These are phyloP conservation scores for Brassica napus DNA, from an alignment of 345 rosid species.

Conservation along the genomic window DNA sequence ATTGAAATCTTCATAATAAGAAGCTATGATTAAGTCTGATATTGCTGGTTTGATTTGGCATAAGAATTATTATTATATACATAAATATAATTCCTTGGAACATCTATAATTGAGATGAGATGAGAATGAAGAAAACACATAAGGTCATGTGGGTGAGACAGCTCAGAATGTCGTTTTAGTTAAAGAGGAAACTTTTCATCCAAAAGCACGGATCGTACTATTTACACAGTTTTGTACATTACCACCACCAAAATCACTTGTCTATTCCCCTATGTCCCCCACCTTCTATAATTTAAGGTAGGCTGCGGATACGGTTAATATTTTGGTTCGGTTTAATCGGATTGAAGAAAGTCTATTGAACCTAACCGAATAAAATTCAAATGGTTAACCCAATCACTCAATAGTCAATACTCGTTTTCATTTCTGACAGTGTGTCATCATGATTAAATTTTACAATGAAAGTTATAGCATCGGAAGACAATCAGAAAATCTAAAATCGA, in stretches of 20 bases:
- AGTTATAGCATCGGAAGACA: background rate
- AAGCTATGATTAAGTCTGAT: conserved; percentile 38
- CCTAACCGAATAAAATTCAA: background rate
- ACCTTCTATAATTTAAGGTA: background rate
- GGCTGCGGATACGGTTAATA: background rate
- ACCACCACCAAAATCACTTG: conserved; percentile 20
- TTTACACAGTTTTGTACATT: conserved; percentile 26
- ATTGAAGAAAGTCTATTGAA: background rate
- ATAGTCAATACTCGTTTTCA: background rate
- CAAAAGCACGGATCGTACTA: conserved; percentile 44
- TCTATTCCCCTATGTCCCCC: conserved; percentile 19
- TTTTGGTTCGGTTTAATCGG: background rate
- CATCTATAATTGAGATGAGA: conserved; percentile 32
- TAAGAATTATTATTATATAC: conserved; percentile 11
- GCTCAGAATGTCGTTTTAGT: conserved; percentile 39
- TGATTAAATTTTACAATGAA: background rate
- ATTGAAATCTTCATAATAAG: conserved; percentile 20
- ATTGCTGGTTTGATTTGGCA: conserved; percentile 28
- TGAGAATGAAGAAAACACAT: conserved; percentile 27
- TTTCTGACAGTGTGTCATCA: background rate
- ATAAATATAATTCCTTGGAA: conserved; percentile 20
- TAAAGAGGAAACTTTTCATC: conserved; percentile 19
- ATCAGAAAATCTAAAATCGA: background rate
- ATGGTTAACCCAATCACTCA: background rate
- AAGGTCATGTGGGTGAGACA: conserved; percentile 43